These are phyloP conservation scores for Raffaelea arxii DNA, from an alignment of 2,329 filamentous ascomycete genomes.

Conservation along the genomic window DNA sequence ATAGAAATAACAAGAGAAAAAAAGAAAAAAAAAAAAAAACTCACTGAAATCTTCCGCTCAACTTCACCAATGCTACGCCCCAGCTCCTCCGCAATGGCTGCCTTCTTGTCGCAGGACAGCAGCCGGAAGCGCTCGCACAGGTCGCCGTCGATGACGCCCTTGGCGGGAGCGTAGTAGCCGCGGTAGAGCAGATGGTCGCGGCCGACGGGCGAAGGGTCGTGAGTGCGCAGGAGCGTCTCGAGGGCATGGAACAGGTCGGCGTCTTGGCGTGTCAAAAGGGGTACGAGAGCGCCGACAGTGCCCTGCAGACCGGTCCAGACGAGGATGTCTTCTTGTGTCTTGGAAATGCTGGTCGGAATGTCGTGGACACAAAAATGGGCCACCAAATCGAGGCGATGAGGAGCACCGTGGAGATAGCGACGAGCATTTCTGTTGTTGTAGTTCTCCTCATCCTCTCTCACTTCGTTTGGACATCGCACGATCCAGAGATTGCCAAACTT, in stretches of 20 bases:
- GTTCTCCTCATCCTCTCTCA: slow-evolving; percentile 81
- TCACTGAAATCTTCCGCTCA: slow-evolving; percentile 78
- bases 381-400: slow-evolving; percentile 75
- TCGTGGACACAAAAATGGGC: slow-evolving; percentile 87
- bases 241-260: slow-evolving; percentile 96
- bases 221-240: slow-evolving; percentile 75
- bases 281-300: slow-evolving; percentile 85
- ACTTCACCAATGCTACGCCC: slow-evolving; percentile 88
- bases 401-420: slow-evolving; percentile 79
- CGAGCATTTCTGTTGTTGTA: slow-evolving; percentile 83
- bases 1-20: background rate
- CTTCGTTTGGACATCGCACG: slow-evolving; percentile 75
- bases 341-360: slow-evolving; percentile 81
- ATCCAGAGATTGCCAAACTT: slow-evolving; percentile 98
- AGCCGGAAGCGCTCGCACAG: slow-evolving; percentile 86
- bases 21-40: background rate
- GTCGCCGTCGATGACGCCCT: slow-evolving; percentile 94
- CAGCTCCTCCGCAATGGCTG: slow-evolving; percentile 86
- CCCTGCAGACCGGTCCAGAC: slow-evolving; percentile 93
- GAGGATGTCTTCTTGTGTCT: slow-evolving; percentile 79
- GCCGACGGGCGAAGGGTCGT: slow-evolving; percentile 80
- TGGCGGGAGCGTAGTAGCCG: slow-evolving; percentile 91
- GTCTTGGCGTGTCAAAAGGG: slow-evolving; percentile 84
- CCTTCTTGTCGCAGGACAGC: slow-evolving; percentile 79
- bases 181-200: slow-evolving; percentile 94